Evolutionary conservation across 805 yeast species (phyloP).

Genomic region (Limtongozyma cylindracea): DNA sequence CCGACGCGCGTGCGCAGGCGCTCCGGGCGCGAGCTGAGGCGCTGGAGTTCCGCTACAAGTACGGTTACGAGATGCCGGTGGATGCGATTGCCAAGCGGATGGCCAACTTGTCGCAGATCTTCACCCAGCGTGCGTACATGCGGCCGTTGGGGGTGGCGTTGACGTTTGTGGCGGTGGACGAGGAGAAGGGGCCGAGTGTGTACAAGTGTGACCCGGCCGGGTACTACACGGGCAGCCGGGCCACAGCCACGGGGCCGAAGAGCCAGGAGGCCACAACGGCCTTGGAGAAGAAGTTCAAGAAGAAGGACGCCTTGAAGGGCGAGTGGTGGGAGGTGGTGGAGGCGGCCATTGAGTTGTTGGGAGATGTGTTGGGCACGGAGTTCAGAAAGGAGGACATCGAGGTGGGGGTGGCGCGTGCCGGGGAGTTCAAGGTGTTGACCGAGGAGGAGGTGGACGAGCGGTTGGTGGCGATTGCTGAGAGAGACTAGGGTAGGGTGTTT

Average conservation of each 20-base stretch:
- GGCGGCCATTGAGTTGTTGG: slow-evolving; percentile 64
- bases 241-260: slow-evolving; percentile 89
- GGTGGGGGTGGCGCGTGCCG: slow-evolving; percentile 64
- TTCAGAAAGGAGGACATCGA: slow-evolving; percentile 86
- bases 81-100: slow-evolving; percentile 81
- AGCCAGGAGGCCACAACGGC: slow-evolving; percentile 87
- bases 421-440: slow-evolving; percentile 45
- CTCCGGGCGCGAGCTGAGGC: slow-evolving; percentile 87
- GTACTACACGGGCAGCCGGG: slow-evolving; percentile 73
- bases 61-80: slow-evolving; percentile 93
- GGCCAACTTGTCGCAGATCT: slow-evolving; percentile 88
- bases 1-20: slow-evolving; percentile 85
- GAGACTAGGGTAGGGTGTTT: slow-evolving; percentile 24
- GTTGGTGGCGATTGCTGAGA: slow-evolving; percentile 84
- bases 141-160: slow-evolving; percentile 90
- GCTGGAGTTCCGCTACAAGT: slow-evolving; percentile 79
- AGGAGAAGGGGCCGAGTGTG: slow-evolving; percentile 70
- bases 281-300: slow-evolving; percentile 74
- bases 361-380: slow-evolving; percentile 75
- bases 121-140: slow-evolving; percentile 96
- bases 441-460: slow-evolving; percentile 89
- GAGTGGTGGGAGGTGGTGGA: slow-evolving; percentile 82
- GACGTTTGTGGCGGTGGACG: slow-evolving; percentile 60
- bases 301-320: slow-evolving; percentile 39
- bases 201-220: slow-evolving; percentile 97